phyloP scores from a whole-genome alignment of 2,329 filamentous ascomycete species.

The Trichoderma oligosporum region DNA sequence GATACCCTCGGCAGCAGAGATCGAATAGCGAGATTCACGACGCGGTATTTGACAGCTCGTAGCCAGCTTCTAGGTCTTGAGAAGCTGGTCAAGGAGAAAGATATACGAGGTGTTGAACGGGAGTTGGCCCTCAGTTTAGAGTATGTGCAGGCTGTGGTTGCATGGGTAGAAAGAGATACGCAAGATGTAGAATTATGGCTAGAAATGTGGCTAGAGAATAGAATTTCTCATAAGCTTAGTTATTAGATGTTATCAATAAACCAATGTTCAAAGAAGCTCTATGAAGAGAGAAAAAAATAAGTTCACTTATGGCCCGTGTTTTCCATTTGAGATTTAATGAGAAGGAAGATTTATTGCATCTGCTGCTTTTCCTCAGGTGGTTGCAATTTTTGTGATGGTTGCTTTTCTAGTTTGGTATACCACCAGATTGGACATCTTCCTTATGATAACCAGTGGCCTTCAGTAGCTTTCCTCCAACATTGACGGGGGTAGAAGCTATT shows the following conservation, averaged over 20 bases:
- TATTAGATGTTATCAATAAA: neutral
- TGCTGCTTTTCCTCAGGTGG: too few relatives aligned
- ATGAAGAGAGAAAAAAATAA: too few relatives aligned
- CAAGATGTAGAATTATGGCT: neutral
- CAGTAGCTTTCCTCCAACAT: neutral
- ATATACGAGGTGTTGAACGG: neutral
- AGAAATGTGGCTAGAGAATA: neutral
- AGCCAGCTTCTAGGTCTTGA: neutral
- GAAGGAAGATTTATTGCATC: too few relatives aligned
- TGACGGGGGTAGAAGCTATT: constrained; percentile 22
- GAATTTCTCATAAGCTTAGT: neutral
- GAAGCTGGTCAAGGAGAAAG: neutral
- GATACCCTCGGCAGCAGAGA: neutral
- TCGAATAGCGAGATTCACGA: neutral
- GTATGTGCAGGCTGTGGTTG: neutral
- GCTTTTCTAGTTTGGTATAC: neutral
- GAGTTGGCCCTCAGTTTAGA: neutral
- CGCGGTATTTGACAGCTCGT: neutral
- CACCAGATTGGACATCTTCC: constrained; percentile 11
- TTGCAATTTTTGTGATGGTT: too few relatives aligned
- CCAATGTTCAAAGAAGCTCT: too few relatives aligned
- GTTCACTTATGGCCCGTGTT: too few relatives aligned
- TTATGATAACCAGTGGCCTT: neutral
- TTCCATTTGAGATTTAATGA: too few relatives aligned
- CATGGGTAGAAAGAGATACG: neutral